Percentiles rank a stretch among this genome's conserved stretches.
phyloP scores from a whole-genome alignment of 2,329 filamentous ascomycete species.

The Aspergillus cejpii region DNA sequence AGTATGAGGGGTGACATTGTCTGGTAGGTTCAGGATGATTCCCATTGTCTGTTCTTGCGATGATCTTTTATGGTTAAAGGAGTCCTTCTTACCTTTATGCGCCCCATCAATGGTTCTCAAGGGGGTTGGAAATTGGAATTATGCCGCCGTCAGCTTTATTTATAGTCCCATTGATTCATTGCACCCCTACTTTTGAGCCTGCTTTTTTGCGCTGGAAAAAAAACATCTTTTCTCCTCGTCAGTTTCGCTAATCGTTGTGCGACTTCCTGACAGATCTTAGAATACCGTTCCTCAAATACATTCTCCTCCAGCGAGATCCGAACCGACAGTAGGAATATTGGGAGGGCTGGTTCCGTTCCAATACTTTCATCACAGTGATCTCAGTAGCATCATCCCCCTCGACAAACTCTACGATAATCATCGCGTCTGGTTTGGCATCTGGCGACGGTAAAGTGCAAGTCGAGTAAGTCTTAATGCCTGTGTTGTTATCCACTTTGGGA shows the following conservation, averaged over 20 bases:
- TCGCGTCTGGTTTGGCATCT: not conserved
- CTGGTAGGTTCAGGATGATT: constrained; percentile 17
- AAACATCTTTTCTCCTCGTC: constrained; percentile 1
- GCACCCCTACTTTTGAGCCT: constrained; percentile 1
- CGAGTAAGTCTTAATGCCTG: not conserved
- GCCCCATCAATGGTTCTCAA: constrained; percentile 1
- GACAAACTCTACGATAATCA: not conserved
- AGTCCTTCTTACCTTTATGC: not conserved
- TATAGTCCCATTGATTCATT: constrained; percentile 8
- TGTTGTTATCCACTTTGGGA: not conserved
- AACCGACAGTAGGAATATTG: constrained; percentile 13
- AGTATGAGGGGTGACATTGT: constrained; percentile 19
- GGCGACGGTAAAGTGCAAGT: not conserved
- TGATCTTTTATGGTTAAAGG: not conserved
- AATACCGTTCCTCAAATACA: constrained; percentile 3
- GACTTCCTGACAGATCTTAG: constrained; percentile 10
- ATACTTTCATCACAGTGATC: constrained; percentile 9
- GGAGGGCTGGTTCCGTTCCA: constrained; percentile 22
- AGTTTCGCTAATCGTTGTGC: constrained; percentile 13
- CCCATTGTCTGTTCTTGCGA: not conserved
- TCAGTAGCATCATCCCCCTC: not conserved
- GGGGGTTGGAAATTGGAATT: constrained; percentile 8
- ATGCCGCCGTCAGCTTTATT: constrained; percentile 12
- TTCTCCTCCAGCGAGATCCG: not conserved
- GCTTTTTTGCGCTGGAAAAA: constrained; percentile 3